Evolutionary conservation across 208 protist species (phyloP).

Genomic region (Trypanosoma grayi): DNA sequence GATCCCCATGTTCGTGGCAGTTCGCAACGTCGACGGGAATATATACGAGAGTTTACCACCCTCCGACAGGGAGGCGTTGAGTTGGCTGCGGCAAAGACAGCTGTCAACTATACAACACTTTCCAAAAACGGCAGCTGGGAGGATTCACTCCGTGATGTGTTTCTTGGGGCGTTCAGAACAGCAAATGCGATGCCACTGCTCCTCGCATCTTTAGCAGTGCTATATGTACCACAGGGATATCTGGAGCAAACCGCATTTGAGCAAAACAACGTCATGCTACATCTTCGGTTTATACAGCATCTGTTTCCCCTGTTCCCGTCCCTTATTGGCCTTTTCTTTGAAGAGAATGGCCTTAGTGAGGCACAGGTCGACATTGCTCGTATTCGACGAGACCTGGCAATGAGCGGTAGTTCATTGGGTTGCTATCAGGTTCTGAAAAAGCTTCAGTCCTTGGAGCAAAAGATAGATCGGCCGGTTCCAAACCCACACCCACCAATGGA

Average conservation of each 20-base stretch:
- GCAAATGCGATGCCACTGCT: slow-evolving; percentile 17
- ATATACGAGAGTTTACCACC: slow-evolving; percentile 4
- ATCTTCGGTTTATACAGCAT: slow-evolving; percentile 16
- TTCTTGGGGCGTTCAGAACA: slow-evolving; percentile 20
- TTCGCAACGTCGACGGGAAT: slow-evolving; percentile 1
- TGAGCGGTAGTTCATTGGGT: slow-evolving; percentile 11
- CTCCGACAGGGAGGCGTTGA: slow-evolving; percentile 9
- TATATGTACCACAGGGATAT: slow-evolving; percentile 1
- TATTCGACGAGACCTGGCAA: slow-evolving; percentile 2
- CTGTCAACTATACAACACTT: background rate
- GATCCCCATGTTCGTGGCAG: background rate
- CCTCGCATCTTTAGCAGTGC: slow-evolving; percentile 5
- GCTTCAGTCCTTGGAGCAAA: slow-evolving; percentile 10
- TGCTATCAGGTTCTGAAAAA: slow-evolving; percentile 24
- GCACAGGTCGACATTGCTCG: slow-evolving; percentile 7
- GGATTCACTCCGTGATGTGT: slow-evolving; percentile 17
- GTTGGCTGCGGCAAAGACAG: slow-evolving; percentile 2
- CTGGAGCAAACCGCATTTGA: slow-evolving; percentile 13
- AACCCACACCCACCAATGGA: slow-evolving; percentile 4
- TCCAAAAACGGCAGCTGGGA: slow-evolving; percentile 7
- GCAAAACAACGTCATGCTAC: slow-evolving; percentile 10
- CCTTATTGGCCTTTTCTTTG: slow-evolving; percentile 12
- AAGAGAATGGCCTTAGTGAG: slow-evolving; percentile 17
- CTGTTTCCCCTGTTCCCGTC: slow-evolving; percentile 7
- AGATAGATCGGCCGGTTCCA: slow-evolving; percentile 16